phyloP scores from a whole-genome alignment of 192 early-diverging fungal species.

The Mortierella alpina region DNA sequence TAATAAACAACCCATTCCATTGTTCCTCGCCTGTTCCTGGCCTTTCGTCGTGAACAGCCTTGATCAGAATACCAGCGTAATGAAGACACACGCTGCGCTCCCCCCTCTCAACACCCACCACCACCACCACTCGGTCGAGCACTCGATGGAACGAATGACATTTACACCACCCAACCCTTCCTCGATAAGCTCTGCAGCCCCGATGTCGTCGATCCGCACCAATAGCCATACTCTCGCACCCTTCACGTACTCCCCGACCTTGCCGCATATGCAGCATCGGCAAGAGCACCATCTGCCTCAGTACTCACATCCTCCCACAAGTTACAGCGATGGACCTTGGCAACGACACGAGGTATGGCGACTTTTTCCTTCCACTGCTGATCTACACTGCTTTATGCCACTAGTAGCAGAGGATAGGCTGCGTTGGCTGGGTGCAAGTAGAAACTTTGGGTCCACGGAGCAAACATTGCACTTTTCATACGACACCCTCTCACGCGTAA shows the following conservation, averaged over 20 bases:
- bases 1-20: not conserved
- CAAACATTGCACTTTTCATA: not conserved
- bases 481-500: not conserved
- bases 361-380: too few species aligned
- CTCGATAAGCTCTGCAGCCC: slow-evolving; percentile 9
- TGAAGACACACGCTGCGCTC: slow-evolving; percentile 31
- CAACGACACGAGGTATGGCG: slow-evolving; percentile 38
- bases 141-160: slow-evolving; percentile 36
- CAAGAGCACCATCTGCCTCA: not conserved
- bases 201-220: slow-evolving; percentile 18
- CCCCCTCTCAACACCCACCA: slow-evolving; percentile 39
- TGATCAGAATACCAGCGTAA: not conserved
- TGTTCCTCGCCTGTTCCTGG: not conserved
- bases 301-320: not conserved
- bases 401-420: too few species aligned
- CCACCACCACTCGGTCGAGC: slow-evolving; percentile 35
- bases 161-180: slow-evolving; percentile 29
- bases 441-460: not conserved
- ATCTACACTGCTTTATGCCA: not conserved
- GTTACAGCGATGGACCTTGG: slow-evolving; percentile 36
- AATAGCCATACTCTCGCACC: slow-evolving; percentile 1
- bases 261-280: not conserved
- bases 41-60: not conserved
- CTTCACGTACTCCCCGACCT: not conserved
- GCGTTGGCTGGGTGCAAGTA: not conserved